Evolutionary conservation across 1,139 yeast genomes (phyloP).

Genomic region (Candida glucosophila): DNA sequence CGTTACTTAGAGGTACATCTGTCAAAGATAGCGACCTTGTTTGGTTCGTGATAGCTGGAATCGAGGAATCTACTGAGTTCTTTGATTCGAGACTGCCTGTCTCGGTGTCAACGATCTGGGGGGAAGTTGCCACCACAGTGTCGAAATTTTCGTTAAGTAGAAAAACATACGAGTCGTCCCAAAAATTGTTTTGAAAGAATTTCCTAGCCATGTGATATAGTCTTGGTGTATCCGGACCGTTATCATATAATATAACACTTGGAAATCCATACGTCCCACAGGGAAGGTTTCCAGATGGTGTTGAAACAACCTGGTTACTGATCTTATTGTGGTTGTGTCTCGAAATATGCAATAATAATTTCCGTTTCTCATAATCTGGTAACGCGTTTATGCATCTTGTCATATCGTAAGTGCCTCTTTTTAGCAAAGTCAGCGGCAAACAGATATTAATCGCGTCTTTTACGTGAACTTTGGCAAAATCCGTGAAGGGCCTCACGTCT

Average conservation of each 20-base stretch:
- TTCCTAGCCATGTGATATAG: slow-evolving; percentile 42
- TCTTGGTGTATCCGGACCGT: slow-evolving; percentile 24
- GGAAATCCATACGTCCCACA: no score
- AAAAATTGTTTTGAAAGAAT: slow-evolving; percentile 28
- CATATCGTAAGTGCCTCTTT: slow-evolving; percentile 56
- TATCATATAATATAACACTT: slow-evolving; percentile 24
- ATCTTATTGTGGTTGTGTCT: slow-evolving; percentile 1
- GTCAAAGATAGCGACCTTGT: neutral
- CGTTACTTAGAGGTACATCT: no score
- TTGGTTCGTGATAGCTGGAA: neutral
- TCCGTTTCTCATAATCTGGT: slow-evolving; percentile 32
- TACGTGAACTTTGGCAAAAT: slow-evolving; percentile 45
- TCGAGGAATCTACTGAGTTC: slow-evolving; percentile 1
- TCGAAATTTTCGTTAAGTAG: slow-evolving; percentile 25
- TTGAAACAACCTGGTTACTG: neutral
- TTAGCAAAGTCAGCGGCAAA: slow-evolving; percentile 69
- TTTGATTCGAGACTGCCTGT: neutral
- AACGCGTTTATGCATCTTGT: slow-evolving; percentile 50
- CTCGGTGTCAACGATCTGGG: slow-evolving; percentile 5
- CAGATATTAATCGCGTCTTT: slow-evolving; percentile 58
- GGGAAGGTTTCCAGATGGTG: neutral
- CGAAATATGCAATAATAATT: slow-evolving; percentile 15
- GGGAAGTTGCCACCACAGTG: slow-evolving; percentile 14
- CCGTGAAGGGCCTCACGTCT: slow-evolving; percentile 68
- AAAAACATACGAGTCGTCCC: slow-evolving; percentile 21